Conservation (phyloP, 345 rosid genomes). For the Bruguiera parviflora region DNA sequence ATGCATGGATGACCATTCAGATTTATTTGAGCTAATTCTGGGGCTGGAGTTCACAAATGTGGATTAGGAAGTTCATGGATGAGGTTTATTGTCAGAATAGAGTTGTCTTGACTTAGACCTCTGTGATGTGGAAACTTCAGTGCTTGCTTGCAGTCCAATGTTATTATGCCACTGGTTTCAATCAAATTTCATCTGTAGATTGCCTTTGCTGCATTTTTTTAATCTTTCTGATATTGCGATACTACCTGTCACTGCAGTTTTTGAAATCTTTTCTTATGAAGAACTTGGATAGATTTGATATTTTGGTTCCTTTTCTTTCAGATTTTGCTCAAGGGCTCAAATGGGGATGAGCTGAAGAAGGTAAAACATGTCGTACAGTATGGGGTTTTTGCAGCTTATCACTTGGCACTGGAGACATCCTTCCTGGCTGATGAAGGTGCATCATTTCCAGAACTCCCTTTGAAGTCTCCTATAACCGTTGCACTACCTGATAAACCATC, state of each 20-base stretch:
- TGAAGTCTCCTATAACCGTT: conserved; percentile 72
- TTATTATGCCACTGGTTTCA: background rate
- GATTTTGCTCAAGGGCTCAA: conserved; percentile 91
- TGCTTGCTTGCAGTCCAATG: background rate
- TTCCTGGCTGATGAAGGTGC: conserved; percentile 93
- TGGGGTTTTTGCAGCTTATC: conserved; percentile 97
- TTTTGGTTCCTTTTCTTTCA: conserved; percentile 25
- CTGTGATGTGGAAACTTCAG: conserved; percentile 4
- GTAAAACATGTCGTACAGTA: conserved; percentile 90
- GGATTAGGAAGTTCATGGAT: background rate
- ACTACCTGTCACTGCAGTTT: too few species aligned
- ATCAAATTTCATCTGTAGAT: too few species aligned
- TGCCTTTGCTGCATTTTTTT: too few species aligned
- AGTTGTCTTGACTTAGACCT: background rate
- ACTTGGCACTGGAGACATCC: conserved; percentile 86
- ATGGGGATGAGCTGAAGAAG: conserved; percentile 79
- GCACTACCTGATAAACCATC: conserved; percentile 74
- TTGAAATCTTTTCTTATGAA: too few species aligned
- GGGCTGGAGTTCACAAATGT: conserved; percentile 9
- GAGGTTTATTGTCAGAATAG: background rate
- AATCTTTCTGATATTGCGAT: too few species aligned
- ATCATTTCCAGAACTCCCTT: conserved; percentile 51
- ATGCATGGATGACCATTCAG: conserved; percentile 8
- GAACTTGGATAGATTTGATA: conserved; percentile 17
- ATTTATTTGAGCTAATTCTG: conserved; percentile 11